A percentile compares a stretch with the other conserved stretches of the same genome.
phyloP scores from a whole-genome alignment of 129 eudicot species.

The Flaveria robusta region DNA sequence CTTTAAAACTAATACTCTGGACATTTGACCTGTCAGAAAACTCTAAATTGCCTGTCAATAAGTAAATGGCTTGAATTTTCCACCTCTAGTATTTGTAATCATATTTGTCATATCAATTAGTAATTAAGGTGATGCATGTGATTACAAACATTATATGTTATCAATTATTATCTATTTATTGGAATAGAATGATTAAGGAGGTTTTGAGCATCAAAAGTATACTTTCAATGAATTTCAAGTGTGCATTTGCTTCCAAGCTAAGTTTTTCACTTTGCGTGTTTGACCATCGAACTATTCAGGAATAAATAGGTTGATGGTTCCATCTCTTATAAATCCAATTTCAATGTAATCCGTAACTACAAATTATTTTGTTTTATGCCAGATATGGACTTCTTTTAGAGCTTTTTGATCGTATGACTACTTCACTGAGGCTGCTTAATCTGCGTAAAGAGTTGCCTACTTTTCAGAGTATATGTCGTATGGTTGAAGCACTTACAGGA shows the following conservation, averaged over 20 bases:
- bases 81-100: not conserved
- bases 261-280: not conserved
- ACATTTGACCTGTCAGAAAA: not conserved
- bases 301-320: not conserved
- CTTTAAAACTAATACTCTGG: not conserved
- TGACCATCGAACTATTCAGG: not conserved
- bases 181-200: not conserved
- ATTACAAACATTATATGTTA: not conserved
- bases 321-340: not conserved
- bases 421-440: conserved; percentile 66
- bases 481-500: conserved; percentile 56
- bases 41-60: not conserved
- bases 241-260: too few species aligned
- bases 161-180: not conserved
- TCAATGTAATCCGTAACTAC: not conserved
- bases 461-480: conserved; percentile 48
- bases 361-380: conserved; percentile 24
- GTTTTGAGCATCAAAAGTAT: not conserved
- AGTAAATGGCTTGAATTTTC: not conserved
- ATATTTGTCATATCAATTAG: not conserved
- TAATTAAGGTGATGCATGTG: not conserved
- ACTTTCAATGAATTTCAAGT: not conserved
- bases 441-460: conserved; percentile 50
- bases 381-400: conserved; percentile 55
- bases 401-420: conserved; percentile 63